Percentiles rank a stretch among this genome's conserved stretches.
phyloP scores from a whole-genome alignment of 1,284 basidiomycete species.

The Pascua guehoae region DNA sequence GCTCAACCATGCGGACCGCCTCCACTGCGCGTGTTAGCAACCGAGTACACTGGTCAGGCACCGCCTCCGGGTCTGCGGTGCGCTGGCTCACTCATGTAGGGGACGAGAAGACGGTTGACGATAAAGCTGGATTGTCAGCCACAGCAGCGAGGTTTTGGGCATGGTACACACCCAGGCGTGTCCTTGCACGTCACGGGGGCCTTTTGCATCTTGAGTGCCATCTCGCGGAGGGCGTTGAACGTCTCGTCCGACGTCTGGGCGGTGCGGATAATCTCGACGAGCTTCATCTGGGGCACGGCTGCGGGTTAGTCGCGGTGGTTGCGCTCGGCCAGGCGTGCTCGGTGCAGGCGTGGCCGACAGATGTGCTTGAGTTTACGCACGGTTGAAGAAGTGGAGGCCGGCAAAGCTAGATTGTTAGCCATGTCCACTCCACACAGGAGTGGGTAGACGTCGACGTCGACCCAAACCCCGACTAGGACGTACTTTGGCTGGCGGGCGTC shows the following conservation, averaged over 20 bases:
- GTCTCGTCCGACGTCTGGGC: conserved; percentile 53
- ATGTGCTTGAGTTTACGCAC: conserved; percentile 19
- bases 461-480: no score
- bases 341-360: no score
- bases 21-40: conserved; percentile 46
- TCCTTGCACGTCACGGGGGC: conserved; percentile 57
- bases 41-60: no score
- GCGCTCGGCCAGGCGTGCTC: no score
- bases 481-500: conserved; percentile 45
- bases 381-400: conserved; percentile 58
- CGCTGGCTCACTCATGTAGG: conserved; percentile 52
- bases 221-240: conserved; percentile 51
- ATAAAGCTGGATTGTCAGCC: conserved; percentile 52
- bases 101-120: conserved; percentile 56
- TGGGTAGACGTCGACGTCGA: no score
- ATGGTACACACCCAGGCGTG: conserved; percentile 51
- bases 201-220: conserved; percentile 56
- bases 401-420: conserved; percentile 41
- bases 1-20: conserved; percentile 57
- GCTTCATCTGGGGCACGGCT: conserved; percentile 56
- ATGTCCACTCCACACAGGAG: no score
- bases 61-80: no score
- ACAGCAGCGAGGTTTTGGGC: neutral
- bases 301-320: neutral
- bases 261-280: conserved; percentile 57